Base-by-base conservation (phyloP, 2,329 filamentous ascomycete species). In the Phialophora expanda region DNA sequence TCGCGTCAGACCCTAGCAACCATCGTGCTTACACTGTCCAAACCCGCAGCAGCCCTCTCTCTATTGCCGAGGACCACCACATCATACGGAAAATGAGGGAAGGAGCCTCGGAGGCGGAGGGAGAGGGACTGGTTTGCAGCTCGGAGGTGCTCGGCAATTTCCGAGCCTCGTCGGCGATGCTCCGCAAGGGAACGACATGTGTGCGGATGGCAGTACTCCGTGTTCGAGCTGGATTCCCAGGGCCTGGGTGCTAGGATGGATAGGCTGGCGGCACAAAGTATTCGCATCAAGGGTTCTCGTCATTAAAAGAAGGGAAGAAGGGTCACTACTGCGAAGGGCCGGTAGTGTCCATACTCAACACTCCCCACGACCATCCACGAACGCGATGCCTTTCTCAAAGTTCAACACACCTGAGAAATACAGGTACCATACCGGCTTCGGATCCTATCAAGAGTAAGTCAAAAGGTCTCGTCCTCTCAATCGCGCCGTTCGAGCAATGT, bases 341-440 rank as follows among this genome's bases (percentile, higher is more conserved):
- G 22, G 41, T 3, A 48, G 6, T 30, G 30, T 30, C 7, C 44
- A 48, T 9, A 34, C 32, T 4, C 44, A 48, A 20, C 22, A 7
- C 44, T 48, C 6, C 22, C 44, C 22, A n/a, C 44, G n/a, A 48
- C 17, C 44, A 8, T n/a, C 44, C 3, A 3, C 34, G 17, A 20
- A 56, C 34, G 28, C 30, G 26, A 90, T 90, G 88, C 87, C 87
- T 66, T 81, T 84, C 71, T 88, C 87, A 17, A 77, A 85, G 7
- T 90, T 90, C 79, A 81, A 76, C 41, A 82, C 84, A 60, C 80
- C 83, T 24, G 88, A 90, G 75, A 88, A 86, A 69, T 94, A 94
- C 81, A 82, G 81, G 60, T 94, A 94, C 77, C 88, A 88, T 73
- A 90, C 87, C 79, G 91, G 91, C 76, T 93, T 95, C 80, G 85